Evolutionary conservation across 2,329 filamentous ascomycete species (phyloP).

Genomic region (Exutisphaerella laricina): DNA sequence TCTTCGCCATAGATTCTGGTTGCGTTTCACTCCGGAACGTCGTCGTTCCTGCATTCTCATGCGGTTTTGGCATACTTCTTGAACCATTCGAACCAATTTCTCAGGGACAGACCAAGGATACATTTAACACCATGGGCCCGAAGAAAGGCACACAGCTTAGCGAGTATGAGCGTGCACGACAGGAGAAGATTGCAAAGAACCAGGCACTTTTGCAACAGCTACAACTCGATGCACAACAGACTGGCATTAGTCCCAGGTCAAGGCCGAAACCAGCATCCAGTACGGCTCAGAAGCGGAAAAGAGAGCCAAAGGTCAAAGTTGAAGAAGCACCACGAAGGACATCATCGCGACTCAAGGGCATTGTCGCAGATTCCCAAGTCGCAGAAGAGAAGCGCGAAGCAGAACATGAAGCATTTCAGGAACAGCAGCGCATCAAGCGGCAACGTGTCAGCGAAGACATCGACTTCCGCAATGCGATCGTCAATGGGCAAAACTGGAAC

Average conservation of each 20-base stretch:
- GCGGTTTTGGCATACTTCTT: too few relatives aligned
- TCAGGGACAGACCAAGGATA: too few relatives aligned
- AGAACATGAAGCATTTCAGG: slow-evolving; percentile 52
- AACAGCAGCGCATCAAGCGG: slow-evolving; percentile 56
- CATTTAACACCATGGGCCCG: too few relatives aligned
- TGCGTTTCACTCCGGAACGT: too few relatives aligned
- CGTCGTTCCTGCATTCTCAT: too few relatives aligned
- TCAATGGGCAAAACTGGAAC: slow-evolving; percentile 69
- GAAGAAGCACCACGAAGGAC: slow-evolving; percentile 52
- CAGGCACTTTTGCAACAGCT: slow-evolving; percentile 76
- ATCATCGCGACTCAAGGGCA: slow-evolving; percentile 57
- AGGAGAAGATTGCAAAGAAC: slow-evolving; percentile 82
- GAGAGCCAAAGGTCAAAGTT: slow-evolving; percentile 52
- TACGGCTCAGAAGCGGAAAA: slow-evolving; percentile 37
- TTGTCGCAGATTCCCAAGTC: slow-evolving; percentile 61
- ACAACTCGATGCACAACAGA: slow-evolving; percentile 59
- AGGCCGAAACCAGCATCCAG: slow-evolving; percentile 46
- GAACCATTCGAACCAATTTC: too few relatives aligned
- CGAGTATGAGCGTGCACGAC: slow-evolving; percentile 77
- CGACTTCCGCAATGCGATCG: slow-evolving; percentile 68
- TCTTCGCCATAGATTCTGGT: slow-evolving; percentile 16
- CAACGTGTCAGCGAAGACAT: slow-evolving; percentile 62
- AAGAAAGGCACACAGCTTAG: slow-evolving; percentile 51
- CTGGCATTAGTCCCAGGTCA: slow-evolving; percentile 58
- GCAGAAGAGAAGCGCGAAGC: slow-evolving; percentile 65